Evolutionary conservation across 805 yeast species (phyloP), one percentile per base, ranked within the genome.

Genomic region (Candida rishiriensis): DNA sequence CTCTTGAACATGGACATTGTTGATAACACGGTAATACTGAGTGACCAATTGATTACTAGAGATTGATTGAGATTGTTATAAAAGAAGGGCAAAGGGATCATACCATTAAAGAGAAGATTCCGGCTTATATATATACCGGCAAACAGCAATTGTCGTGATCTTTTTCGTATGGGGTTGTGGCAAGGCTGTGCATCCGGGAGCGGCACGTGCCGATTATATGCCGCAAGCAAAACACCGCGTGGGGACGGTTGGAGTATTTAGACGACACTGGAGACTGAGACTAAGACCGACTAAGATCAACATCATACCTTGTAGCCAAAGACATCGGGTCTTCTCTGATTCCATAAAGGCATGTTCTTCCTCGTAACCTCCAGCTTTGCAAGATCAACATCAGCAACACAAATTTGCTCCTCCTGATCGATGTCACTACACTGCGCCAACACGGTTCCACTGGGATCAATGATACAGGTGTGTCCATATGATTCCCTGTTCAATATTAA

Each of bases 381-480:
- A 29, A 73, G 59, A 50, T 86, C 88, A 29, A 89, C 67, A 44
- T 87, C 93, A 0, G 90, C 95, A 10, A 72, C 63, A 36, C 81
- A 73, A 12, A 81, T 45, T 11, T 65, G 66, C 15, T 66, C 69
- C 8, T 59, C 64, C 13, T 64, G 62, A 29, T 59, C 61, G 10
- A 69, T 58, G 51, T 75, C 81, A 16, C 76, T 65, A 26, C 74
- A 72, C 47, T 79, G 76, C 1, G 87, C 83, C 3, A 91, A 48
- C 2, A 88, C 71, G 0, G 78, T 72, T 0, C 98, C 99, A 88
- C 95, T 87, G 0, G 99, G 98, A 52, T 86, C 91, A n/a, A 91
- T 76, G 4, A 89, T 81, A 50, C 89, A 69, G 0, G 95, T 75
- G 56, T 88, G 91, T 1, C 99, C 99, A 66, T 81, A 91, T 49